Conservation (phyloP, 78 protist species). For the Dictyostelium intermedium region DNA sequence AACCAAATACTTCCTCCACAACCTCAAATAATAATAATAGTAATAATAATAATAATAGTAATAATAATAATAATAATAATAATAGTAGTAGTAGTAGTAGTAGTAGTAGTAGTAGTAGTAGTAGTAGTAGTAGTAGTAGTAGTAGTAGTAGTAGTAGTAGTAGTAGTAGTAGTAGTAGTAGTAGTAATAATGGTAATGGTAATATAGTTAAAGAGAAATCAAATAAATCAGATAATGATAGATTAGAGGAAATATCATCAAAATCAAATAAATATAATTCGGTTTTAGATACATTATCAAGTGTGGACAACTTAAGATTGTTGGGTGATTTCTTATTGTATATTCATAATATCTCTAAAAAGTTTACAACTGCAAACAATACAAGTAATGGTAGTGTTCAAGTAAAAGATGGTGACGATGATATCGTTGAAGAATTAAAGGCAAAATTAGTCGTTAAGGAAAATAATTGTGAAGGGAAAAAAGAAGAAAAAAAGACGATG, state of each 20-base stretch:
- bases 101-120: not conserved
- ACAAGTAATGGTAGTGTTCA: not conserved
- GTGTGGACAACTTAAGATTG: not conserved
- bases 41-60: no score
- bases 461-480: not conserved
- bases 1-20: not conserved
- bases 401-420: not conserved
- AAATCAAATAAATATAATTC: not conserved
- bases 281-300: not conserved
- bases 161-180: not conserved
- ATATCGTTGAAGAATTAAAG: not conserved
- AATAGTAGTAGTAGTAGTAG: not conserved
- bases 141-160: not conserved
- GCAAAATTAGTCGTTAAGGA: not conserved
- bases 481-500: not conserved
- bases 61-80: not conserved
- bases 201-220: not conserved
- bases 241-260: not conserved
- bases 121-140: not conserved
- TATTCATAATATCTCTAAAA: not conserved
- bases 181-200: not conserved
- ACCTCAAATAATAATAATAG: not conserved
- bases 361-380: not conserved
- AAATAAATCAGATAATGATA: not conserved
- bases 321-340: not conserved